A percentile compares a stretch with the other conserved stretches of the same genome.
These are phyloP conservation scores for Trypanosoma cruzi DNA, from an alignment of 208 protist species.

Conservation along the genomic window DNA sequence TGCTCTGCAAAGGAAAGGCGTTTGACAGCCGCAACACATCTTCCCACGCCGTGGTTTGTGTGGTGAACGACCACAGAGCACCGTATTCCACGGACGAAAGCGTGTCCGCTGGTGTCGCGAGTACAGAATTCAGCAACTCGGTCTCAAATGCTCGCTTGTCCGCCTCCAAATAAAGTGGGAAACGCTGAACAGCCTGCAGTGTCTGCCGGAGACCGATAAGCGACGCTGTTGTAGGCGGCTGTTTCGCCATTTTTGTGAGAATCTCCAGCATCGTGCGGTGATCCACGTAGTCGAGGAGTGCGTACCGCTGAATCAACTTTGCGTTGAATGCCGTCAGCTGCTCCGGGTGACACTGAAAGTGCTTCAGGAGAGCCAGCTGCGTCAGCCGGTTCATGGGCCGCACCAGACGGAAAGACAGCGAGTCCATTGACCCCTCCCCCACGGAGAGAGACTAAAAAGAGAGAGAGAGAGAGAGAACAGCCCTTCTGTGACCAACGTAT, in stretches of 20 bases:
- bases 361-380: constrained; percentile 35
- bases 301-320: constrained; percentile 46
- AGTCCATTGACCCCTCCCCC: constrained; percentile 43
- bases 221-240: neutral
- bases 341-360: constrained; percentile 9
- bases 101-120: constrained; percentile 19
- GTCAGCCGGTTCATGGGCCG: constrained; percentile 47
- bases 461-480: neutral
- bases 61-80: constrained; percentile 41
- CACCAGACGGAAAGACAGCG: constrained; percentile 50
- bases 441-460: neutral
- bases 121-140: constrained; percentile 25
- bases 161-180: constrained; percentile 29
- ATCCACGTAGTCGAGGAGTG: constrained; percentile 55
- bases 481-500: neutral
- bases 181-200: constrained; percentile 46
- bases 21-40: constrained; percentile 37
- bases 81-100: constrained; percentile 33
- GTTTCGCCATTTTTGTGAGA: constrained; percentile 21
- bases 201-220: constrained; percentile 17
- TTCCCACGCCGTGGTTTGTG: constrained; percentile 37
- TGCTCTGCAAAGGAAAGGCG: constrained; percentile 41
- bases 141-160: constrained; percentile 33
- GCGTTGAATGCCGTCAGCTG: constrained; percentile 24
- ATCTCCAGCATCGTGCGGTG: constrained; percentile 46